phyloP scores from a whole-genome alignment of 192 early-diverging fungal species.

The Coemansia sp. region DNA sequence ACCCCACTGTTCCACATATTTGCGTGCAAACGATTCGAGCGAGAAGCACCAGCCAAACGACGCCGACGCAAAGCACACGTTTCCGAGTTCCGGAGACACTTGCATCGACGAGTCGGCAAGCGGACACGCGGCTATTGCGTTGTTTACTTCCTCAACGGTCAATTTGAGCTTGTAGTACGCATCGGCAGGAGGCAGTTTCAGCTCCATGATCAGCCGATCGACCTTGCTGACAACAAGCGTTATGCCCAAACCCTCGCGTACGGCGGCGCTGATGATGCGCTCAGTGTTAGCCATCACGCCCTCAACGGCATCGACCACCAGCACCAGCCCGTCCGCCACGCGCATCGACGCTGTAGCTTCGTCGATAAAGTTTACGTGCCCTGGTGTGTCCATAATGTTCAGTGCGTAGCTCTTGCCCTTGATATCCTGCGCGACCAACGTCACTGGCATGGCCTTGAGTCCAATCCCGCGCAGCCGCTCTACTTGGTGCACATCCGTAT shows the following conservation, averaged over 20 bases:
- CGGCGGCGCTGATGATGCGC: conserved; percentile 77
- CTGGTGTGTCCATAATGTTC: conserved; percentile 94
- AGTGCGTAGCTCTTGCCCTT: conserved; percentile 85
- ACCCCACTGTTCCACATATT: conserved; percentile 82
- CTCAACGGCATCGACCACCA: conserved; percentile 95
- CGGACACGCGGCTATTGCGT: conserved; percentile 59
- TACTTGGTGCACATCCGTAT: conserved; percentile 87
- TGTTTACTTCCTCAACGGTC: conserved; percentile 95
- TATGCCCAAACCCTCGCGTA: conserved; percentile 75
- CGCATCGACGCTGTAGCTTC: conserved; percentile 85
- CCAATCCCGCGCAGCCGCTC: conserved; percentile 87
- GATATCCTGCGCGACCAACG: conserved; percentile 82
- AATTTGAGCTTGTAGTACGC: conserved; percentile 96
- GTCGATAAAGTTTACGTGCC: conserved; percentile 94
- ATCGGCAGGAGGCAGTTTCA: conserved; percentile 93
- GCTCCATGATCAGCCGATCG: conserved; percentile 94
- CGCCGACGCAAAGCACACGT: conserved; percentile 91
- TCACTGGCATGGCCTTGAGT: conserved; percentile 94
- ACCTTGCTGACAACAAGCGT: conserved; percentile 96
- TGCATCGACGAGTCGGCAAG: conserved; percentile 38
- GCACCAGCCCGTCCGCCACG: conserved; percentile 84
- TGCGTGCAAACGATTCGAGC: conserved; percentile 84
- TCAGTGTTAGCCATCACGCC: conserved; percentile 97
- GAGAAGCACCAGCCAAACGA: conserved; percentile 94
- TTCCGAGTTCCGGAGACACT: conserved; percentile 90